Base-by-base conservation (phyloP, 164 flowering plant genomes). In the Piper longum region DNA sequence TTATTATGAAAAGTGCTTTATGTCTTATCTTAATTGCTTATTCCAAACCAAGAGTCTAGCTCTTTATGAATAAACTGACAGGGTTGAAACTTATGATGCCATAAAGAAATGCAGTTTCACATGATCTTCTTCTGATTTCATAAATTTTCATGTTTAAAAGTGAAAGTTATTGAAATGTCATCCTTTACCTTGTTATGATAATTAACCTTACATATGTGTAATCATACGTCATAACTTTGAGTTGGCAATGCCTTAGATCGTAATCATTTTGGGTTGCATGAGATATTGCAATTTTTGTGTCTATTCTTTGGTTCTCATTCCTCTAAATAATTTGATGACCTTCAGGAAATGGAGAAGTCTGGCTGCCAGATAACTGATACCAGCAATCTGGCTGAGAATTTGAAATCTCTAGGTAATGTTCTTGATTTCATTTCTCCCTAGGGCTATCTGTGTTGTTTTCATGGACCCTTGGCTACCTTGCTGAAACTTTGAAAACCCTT, bases 261-360 rank as follows among this genome's bases (percentile, higher is more conserved):
- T 5, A 8, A 2, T 5, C 14, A 12, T 48, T 48, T 48, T 48
- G 3, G 3, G 12, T 1, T 48, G 52, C 52, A 48, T 48, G 36
- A 0, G 36, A 26, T 26, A 26, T 44, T 40, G 14, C 41, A 41
- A 44, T 17, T 64, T 12, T 18, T 7, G 55, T 39, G 51, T 14
- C 63, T 11, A 9, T 48, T 48, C 14, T 5, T 5, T 16, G 59
- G 43, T 56, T 11, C 13, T 66, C 65, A 41, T 69, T 75, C 66
- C 71, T 65, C 17, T 64, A 17, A 66, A 16, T 73, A 54, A 18
- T 69, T 16, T 66, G 48, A 14, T 12, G 57, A 54, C 75, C 36
- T 9, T 64, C 79, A 91, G 98, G 95, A 83, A 72, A 77, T 87
- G 85, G 82, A 78, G 74, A 78, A 63, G 62, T 79, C 88, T 70